These are phyloP conservation scores for Termitomyces sp. DNA, from an alignment of 768 basidiomycete genomes.

Conservation along the genomic window DNA sequence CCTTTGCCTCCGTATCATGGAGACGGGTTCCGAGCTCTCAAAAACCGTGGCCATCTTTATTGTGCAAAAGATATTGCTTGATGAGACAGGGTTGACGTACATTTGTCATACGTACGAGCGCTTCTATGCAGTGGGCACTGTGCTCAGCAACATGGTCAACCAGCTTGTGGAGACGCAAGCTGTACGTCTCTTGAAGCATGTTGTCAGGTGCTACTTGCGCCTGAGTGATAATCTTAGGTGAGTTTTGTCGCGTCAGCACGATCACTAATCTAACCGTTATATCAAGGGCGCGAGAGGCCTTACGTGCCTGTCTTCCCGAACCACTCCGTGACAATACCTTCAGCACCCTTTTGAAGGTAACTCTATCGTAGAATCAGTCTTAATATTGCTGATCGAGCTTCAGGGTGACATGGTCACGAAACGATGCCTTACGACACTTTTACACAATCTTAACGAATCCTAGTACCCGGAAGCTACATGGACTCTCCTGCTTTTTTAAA, in stretches of 20 bases:
- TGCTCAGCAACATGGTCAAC: slow-evolving; percentile 97
- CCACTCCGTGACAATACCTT: slow-evolving; percentile 94
- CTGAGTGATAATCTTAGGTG: slow-evolving; percentile 94
- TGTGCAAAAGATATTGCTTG: slow-evolving; percentile 95
- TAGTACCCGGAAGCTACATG: slow-evolving; percentile 24
- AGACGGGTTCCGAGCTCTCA: slow-evolving; percentile 95
- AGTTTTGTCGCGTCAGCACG: slow-evolving; percentile 18
- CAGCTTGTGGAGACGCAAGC: slow-evolving; percentile 98
- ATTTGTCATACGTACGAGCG: slow-evolving; percentile 99
- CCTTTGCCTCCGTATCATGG: slow-evolving; percentile 98
- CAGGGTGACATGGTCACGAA: slow-evolving; percentile 98
- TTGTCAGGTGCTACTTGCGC: slow-evolving; percentile 94
- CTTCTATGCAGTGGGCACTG: slow-evolving; percentile 98
- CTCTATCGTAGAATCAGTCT: slow-evolving; percentile 9
- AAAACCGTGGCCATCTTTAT: slow-evolving; percentile 99
- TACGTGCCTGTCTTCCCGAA: slow-evolving; percentile 93
- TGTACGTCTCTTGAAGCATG: slow-evolving; percentile 92
- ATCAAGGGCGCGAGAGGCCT: slow-evolving; percentile 85
- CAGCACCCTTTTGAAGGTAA: slow-evolving; percentile 80
- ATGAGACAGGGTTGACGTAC: slow-evolving; percentile 96
- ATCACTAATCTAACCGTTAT: not conserved
- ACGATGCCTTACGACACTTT: slow-evolving; percentile 83
- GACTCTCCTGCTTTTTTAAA: slow-evolving; percentile 14
- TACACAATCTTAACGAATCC: slow-evolving; percentile 81
- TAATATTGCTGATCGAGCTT: slow-evolving; percentile 9